Conservation (phyloP, 176 grass and related monocot genomes). For the Puccinellia tenuiflora region DNA sequence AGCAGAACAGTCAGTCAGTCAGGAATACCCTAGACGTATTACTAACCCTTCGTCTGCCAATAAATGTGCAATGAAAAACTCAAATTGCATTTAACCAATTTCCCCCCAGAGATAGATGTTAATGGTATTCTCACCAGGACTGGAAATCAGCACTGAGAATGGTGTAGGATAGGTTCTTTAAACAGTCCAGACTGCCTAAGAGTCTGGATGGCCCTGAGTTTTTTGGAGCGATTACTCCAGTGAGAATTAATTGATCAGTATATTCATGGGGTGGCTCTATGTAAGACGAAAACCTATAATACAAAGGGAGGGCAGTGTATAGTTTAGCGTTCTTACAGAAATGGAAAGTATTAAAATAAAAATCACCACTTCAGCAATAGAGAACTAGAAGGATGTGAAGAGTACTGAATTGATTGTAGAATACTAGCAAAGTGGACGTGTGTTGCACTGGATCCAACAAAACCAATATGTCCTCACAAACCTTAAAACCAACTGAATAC, state of each 20-base stretch:
- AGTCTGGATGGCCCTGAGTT: too few species aligned
- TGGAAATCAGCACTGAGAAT: background rate
- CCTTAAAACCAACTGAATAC: too few species aligned
- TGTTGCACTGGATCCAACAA: too few species aligned
- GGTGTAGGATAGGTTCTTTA: background rate
- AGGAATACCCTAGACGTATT: background rate
- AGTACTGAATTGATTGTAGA: background rate
- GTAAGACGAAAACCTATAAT: background rate
- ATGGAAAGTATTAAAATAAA: background rate
- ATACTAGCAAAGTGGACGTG: too few species aligned
- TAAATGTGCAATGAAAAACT: background rate
- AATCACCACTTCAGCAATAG: background rate
- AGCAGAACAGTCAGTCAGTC: background rate
- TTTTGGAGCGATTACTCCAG: background rate
- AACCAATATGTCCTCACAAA: too few species aligned
- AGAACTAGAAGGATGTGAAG: background rate
- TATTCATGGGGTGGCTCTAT: background rate
- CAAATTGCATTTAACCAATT: background rate
- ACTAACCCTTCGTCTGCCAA: background rate
- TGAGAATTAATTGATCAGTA: background rate
- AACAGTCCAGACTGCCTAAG: background rate
- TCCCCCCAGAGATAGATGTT: background rate
- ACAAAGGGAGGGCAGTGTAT: background rate
- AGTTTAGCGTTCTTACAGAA: background rate
- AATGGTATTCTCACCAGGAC: background rate